phyloP scores from a whole-genome alignment of 768 basidiomycete species.

The Lentinula edodes region DNA sequence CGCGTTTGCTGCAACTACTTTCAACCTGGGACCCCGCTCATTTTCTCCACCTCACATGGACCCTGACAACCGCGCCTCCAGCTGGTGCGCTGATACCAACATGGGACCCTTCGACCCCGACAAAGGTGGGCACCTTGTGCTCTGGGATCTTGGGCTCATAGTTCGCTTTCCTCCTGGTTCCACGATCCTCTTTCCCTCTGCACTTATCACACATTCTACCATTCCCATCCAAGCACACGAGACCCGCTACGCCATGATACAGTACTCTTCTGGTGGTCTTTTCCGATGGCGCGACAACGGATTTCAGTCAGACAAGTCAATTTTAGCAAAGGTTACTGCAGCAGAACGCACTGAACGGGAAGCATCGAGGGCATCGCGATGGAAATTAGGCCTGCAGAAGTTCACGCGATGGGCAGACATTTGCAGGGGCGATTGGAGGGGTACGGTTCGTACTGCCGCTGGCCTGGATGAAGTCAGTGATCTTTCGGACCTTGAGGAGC shows the following conservation, averaged over 20 bases:
- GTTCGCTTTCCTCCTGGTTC: too few species aligned
- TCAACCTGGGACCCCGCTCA: not conserved
- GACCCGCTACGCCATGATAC: constrained; percentile 9
- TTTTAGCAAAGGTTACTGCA: not conserved
- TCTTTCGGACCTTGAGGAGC: too few species aligned
- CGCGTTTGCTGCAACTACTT: not conserved
- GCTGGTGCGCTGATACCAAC: too few species aligned
- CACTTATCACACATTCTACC: constrained; percentile 11
- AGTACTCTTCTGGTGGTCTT: constrained; percentile 17
- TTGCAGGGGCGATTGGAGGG: not conserved
- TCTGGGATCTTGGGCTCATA: too few species aligned
- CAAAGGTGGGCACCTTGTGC: too few species aligned
- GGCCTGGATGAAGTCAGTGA: too few species aligned
- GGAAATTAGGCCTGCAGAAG: not conserved
- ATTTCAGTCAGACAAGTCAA: not conserved
- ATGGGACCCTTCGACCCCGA: too few species aligned
- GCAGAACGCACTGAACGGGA: not conserved
- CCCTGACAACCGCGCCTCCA: too few species aligned
- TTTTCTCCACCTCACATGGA: too few species aligned
- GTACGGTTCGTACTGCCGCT: not conserved
- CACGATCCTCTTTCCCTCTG: constrained; percentile 15
- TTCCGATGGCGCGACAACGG: constrained; percentile 18
- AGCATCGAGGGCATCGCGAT: not conserved
- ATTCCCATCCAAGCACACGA: not conserved
- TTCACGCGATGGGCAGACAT: not conserved